phyloP scores from a whole-genome alignment of 1,284 basidiomycete genomes.

The Leccinum griseonigrum region DNA sequence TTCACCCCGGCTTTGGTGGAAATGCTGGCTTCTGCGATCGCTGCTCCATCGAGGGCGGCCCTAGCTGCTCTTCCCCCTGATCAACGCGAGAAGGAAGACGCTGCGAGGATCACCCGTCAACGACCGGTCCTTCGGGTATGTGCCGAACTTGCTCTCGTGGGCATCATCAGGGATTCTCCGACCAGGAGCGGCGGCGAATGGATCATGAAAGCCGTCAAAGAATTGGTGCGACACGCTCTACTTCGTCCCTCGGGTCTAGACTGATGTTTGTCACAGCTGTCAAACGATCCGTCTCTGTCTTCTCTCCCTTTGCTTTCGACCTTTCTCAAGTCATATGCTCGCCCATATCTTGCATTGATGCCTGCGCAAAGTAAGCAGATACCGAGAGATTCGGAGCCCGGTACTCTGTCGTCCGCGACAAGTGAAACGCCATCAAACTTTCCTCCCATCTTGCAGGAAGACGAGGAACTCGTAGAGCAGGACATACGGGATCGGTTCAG shows the following conservation, averaged over 20 bases:
- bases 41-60: conserved; percentile 57
- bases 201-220: conserved; percentile 79
- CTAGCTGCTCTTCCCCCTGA: conserved; percentile 66
- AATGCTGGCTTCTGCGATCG: conserved; percentile 64
- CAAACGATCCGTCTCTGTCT: conserved; percentile 81
- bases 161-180: conserved; percentile 69
- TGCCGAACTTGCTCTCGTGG: conserved; percentile 88
- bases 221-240: conserved; percentile 59
- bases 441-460: conserved; percentile 47
- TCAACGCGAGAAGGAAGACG: conserved; percentile 93
- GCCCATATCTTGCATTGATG: conserved; percentile 75
- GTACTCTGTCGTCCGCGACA: conserved; percentile 47
- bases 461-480: conserved; percentile 75
- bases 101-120: conserved; percentile 76
- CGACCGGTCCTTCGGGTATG: conserved; percentile 84
- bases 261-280: conserved; percentile 52
- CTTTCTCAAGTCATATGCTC: conserved; percentile 82
- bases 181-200: conserved; percentile 77
- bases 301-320: conserved; percentile 83
- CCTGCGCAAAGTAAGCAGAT: conserved; percentile 59
- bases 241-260: background rate
- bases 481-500: conserved; percentile 88
- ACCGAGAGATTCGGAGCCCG: conserved; percentile 49
- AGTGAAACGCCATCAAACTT: conserved; percentile 40
- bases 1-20: conserved; percentile 77